Conservation (phyloP, 106 monocot genomes). For the Platanthera guangdongensis region DNA sequence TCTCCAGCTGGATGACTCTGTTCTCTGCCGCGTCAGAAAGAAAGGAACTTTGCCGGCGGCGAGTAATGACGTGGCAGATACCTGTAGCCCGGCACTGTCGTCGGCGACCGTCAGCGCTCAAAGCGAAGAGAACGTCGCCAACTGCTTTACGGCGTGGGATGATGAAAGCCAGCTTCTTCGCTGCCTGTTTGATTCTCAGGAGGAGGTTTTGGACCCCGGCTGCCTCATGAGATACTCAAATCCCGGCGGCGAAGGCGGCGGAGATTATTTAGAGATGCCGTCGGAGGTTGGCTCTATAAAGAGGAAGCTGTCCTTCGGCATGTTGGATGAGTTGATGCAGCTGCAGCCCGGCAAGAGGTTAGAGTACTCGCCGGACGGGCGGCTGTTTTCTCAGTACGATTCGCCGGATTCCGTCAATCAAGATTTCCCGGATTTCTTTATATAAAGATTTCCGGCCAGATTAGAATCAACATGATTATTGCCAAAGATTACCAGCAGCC, state of each 20-base stretch:
- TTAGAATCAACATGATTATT: too few relatives aligned
- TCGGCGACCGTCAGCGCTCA: neutral
- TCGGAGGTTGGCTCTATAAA: neutral
- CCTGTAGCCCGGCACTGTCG: neutral
- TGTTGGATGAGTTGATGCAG: neutral
- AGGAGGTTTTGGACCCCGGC: neutral
- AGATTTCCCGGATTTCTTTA: too few relatives aligned
- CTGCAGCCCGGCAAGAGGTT: neutral
- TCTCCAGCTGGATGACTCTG: slow-evolving; percentile 1
- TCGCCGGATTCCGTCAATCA: too few relatives aligned
- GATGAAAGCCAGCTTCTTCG: neutral
- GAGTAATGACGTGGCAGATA: neutral
- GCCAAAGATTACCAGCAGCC: too few relatives aligned
- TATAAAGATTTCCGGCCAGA: too few relatives aligned
- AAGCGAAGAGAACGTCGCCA: neutral
- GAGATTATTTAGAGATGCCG: neutral
- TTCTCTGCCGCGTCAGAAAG: neutral
- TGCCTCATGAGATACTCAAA: neutral
- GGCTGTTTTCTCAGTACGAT: neutral
- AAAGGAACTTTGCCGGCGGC: neutral
- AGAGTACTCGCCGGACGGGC: neutral
- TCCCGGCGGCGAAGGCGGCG: neutral
- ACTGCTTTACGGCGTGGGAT: neutral
- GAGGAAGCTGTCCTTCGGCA: neutral
- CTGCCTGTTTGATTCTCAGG: neutral